These are phyloP conservation scores for Aspergillus sergii DNA, from an alignment of 2,329 filamentous ascomycete genomes.

Conservation along the genomic window DNA sequence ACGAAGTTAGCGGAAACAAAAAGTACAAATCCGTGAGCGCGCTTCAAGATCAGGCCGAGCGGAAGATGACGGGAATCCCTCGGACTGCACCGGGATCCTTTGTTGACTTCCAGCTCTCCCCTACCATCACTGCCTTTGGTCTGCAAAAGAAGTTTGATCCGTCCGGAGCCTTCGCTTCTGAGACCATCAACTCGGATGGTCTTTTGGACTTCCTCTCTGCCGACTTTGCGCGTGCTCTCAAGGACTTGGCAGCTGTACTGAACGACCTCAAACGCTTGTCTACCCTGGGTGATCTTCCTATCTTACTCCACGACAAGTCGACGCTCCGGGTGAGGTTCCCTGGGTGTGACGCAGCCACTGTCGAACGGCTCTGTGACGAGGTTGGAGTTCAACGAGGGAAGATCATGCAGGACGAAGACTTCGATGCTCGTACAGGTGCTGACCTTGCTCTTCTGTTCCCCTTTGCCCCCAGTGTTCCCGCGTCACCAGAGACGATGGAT, in stretches of 20 bases:
- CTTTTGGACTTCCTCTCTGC: constrained; percentile 82
- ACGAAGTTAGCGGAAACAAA: constrained; percentile 69
- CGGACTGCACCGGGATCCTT: constrained; percentile 70
- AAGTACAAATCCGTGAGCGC: constrained; percentile 76
- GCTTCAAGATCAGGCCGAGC: constrained; percentile 71
- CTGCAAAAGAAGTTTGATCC: constrained; percentile 32
- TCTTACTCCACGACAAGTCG: constrained; percentile 69
- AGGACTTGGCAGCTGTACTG: constrained; percentile 77
- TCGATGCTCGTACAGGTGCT: constrained; percentile 67
- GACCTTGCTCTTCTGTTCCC: constrained; percentile 81
- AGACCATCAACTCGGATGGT: constrained; percentile 77
- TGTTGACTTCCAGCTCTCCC: constrained; percentile 85
- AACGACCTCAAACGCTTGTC: constrained; percentile 80
- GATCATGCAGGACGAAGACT: constrained; percentile 76
- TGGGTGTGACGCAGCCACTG: constrained; percentile 80
- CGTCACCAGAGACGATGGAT: constrained; percentile 46
- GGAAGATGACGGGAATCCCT: constrained; percentile 63
- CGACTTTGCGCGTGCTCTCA: constrained; percentile 84
- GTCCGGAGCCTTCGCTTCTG: constrained; percentile 42
- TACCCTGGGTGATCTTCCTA: constrained; percentile 77
- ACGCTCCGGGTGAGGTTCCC: constrained; percentile 83
- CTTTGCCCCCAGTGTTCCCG: constrained; percentile 68
- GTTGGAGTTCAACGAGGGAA: constrained; percentile 79
- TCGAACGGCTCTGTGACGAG: constrained; percentile 83
- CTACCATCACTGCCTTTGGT: constrained; percentile 83